Conservation (phyloP, 2,329 filamentous ascomycete species). For the Fusarium mangiferae region DNA sequence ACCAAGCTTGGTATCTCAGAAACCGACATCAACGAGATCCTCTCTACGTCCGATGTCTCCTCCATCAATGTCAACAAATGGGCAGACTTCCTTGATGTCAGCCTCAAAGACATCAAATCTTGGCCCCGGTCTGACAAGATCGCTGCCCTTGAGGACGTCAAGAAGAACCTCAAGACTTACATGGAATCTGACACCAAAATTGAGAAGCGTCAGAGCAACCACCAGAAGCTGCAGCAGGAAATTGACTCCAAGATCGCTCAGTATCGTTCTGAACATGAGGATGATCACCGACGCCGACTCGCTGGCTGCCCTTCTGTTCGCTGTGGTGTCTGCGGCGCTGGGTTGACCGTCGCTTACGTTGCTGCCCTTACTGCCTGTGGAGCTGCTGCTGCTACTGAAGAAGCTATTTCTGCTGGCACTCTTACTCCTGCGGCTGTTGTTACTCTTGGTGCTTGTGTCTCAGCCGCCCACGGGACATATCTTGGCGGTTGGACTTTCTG, state of each 20-base stretch:
- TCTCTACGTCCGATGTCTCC: not conserved
- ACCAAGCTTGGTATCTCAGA: not conserved
- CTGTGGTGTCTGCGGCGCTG: slow-evolving; percentile 1
- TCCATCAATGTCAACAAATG: not conserved
- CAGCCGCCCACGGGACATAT: not conserved
- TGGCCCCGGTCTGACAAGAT: not conserved
- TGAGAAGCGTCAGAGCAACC: not conserved
- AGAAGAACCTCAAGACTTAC: not conserved
- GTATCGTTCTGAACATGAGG: not conserved
- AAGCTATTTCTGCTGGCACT: not conserved
- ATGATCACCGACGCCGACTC: not conserved
- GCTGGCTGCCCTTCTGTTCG: not conserved
- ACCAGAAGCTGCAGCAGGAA: not conserved
- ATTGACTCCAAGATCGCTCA: not conserved
- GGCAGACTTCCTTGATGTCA: not conserved
- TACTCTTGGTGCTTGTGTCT: not conserved
- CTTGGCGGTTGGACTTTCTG: not conserved
- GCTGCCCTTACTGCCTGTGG: not conserved
- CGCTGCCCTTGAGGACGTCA: not conserved
- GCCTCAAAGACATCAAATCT: not conserved
- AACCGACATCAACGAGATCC: not conserved
- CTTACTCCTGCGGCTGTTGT: not conserved
- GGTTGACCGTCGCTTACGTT: not conserved
- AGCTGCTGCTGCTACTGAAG: not conserved
- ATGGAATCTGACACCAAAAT: not conserved